Base-by-base conservation (phyloP, 768 basidiomycete genomes). In the Candolleomyces aberdarensis region DNA sequence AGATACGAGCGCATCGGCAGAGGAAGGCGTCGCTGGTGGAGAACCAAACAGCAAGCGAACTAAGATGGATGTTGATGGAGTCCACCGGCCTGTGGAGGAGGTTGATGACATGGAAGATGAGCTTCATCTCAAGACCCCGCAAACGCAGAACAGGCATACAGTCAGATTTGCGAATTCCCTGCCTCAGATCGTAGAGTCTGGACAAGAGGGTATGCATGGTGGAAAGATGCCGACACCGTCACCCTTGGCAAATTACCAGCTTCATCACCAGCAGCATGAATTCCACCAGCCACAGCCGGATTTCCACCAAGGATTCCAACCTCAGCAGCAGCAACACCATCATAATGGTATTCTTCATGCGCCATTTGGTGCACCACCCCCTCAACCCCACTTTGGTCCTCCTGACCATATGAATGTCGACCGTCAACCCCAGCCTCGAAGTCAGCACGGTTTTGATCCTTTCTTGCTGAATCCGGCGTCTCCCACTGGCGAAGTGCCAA, bases 1-100 rank as follows among this genome's bases (percentile, higher is more conserved):
- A 14, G 84, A 83, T 52, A 75, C 80, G 62, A 72, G 80, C 70
- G 71, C 69, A 61, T 85, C 85, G 4, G 86, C 86, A 59, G 83
- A 77, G 41, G 88, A 86, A 62, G 62, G 72, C 70, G 50, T 70
- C 36, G 59, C 54, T 3, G 62, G 53, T 51, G 66, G 70, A 15
- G 76, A 69, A 53, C 78, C 83, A 56, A 81, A 82, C 59, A 72
- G 82, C 46, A 92, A 92, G 66, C 81, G 90, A 32, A 78, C 78
- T 10, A 81, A 78, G 70, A 80, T 82, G 63, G 65, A 74, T 5
- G 71, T 74, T 5, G 79, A 76, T 11, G 79, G 78, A 17, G 77
- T 36, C 36, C 36, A 8, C 8, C 36, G 36, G 8, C 36, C 79
- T 43, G 80, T 81, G 29, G 82, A 80, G n/a, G 72, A 69, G 4